phyloP scores from a whole-genome alignment of 176 grass and related monocot genomes.

The Dendrocalamus sinicus region DNA sequence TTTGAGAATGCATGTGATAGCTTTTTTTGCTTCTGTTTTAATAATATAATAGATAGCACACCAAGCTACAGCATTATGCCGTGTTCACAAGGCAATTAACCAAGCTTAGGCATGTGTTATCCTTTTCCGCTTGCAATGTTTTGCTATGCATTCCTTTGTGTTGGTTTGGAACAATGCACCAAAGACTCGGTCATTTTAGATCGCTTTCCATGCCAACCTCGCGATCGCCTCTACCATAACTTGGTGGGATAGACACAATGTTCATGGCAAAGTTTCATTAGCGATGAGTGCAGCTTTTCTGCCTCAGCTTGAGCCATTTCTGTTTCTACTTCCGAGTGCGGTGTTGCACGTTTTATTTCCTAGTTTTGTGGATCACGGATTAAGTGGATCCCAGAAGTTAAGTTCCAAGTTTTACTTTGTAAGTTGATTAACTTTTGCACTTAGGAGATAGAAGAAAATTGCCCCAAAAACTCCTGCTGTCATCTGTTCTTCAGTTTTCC shows the following conservation, averaged over 20 bases:
- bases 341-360: no score
- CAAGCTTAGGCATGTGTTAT: not conserved
- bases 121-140: not conserved
- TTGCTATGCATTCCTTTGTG: not conserved
- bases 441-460: no score
- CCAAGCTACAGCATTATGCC: not conserved
- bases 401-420: no score
- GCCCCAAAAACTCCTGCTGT: no score
- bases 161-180: not conserved
- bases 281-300: rapidly evolving
- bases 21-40: no score
- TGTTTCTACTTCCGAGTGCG: no score
- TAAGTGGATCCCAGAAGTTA: no score
- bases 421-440: no score
- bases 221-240: not conserved
- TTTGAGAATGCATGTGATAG: no score
- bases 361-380: no score
- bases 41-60: not conserved
- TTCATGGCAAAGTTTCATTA: not conserved
- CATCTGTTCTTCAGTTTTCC: no score
- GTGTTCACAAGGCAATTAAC: not conserved
- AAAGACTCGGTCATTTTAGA: not conserved
- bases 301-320: no score
- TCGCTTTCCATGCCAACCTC: not conserved
- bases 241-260: not conserved